Conservation (phyloP, 2,329 filamentous ascomycete genomes). For the Podosphaera xanthii region DNA sequence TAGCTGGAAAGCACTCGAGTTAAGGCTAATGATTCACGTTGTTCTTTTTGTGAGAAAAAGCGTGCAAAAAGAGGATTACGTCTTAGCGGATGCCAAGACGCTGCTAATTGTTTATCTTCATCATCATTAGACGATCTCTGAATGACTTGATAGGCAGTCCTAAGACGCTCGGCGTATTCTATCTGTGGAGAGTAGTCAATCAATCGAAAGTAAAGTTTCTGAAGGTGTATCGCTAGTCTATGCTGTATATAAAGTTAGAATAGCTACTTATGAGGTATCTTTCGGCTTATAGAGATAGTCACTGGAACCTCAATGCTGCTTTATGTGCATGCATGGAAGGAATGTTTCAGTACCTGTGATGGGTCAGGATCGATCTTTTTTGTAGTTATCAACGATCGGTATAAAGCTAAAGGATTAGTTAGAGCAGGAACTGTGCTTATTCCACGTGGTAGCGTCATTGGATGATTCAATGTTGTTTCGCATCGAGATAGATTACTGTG, state of each 20-base stretch:
- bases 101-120: conserved; percentile 22
- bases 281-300: neutral
- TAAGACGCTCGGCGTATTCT: conserved; percentile 44
- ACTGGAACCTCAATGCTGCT: neutral
- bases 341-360: conserved; percentile 24
- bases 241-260: conserved; percentile 18
- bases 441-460: conserved; percentile 4
- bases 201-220: conserved; percentile 37
- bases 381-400: conserved; percentile 45
- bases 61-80: conserved; percentile 34
- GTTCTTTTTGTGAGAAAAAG: conserved; percentile 31
- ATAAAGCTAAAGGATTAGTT: conserved; percentile 55
- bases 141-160: conserved; percentile 30
- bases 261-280: neutral
- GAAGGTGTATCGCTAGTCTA: conserved; percentile 50
- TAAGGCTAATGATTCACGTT: conserved; percentile 37
- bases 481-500: too few relatives aligned
- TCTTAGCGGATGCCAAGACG: conserved; percentile 30
- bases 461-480: neutral
- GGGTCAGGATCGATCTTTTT: conserved; percentile 41
- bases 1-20: conserved; percentile 46
- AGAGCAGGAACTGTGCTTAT: conserved; percentile 28
- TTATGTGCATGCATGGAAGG: neutral
- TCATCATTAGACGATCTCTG: conserved; percentile 12
- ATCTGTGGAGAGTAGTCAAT: conserved; percentile 47